Evolutionary conservation across 441 rosid genomes (phyloP).

Genomic region (Francoa sonchifolia): DNA sequence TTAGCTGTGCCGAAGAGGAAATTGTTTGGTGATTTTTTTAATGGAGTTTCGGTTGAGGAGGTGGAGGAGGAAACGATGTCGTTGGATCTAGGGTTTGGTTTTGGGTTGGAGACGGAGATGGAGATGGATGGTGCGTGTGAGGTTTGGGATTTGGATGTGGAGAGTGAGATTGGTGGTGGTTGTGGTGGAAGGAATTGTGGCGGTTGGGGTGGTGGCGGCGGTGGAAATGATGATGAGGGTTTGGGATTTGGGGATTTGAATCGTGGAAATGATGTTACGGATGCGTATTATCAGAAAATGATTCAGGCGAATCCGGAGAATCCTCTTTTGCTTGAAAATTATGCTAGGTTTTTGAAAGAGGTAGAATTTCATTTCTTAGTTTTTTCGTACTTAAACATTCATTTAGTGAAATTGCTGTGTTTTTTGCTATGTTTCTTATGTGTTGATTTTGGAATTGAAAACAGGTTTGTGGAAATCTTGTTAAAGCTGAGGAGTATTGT

Average conservation of each 20-base stretch:
- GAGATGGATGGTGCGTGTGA: no score
- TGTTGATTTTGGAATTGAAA: constrained; percentile 6
- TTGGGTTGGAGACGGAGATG: constrained; percentile 21
- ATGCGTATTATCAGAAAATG: constrained; percentile 59
- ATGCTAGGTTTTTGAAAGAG: constrained; percentile 72
- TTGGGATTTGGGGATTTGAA: constrained; percentile 19
- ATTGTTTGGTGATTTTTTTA: constrained; percentile 9
- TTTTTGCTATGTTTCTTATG: neutral
- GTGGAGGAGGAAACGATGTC: constrained; percentile 21
- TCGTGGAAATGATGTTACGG: constrained; percentile 25
- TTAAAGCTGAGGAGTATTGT: constrained; percentile 69
- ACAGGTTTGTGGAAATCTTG: constrained; percentile 49
- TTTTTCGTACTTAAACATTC: neutral
- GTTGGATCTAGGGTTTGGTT: constrained; percentile 14
- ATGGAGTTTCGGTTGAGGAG: constrained; percentile 30
- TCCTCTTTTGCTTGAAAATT: constrained; percentile 54
- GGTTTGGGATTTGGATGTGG: constrained; percentile 16
- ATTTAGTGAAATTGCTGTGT: neutral
- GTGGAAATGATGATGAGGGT: constrained; percentile 19
- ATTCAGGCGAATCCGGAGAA: constrained; percentile 70
- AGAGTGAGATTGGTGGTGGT: constrained; percentile 16
- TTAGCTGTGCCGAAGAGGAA: constrained; percentile 23
- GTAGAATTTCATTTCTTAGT: constrained; percentile 27
- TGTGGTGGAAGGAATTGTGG: constrained; percentile 36
- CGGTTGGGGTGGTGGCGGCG: constrained; percentile 23